Evolutionary conservation across 805 yeast genomes (phyloP).

Genomic region (Zygoascus bituminiphila): DNA sequence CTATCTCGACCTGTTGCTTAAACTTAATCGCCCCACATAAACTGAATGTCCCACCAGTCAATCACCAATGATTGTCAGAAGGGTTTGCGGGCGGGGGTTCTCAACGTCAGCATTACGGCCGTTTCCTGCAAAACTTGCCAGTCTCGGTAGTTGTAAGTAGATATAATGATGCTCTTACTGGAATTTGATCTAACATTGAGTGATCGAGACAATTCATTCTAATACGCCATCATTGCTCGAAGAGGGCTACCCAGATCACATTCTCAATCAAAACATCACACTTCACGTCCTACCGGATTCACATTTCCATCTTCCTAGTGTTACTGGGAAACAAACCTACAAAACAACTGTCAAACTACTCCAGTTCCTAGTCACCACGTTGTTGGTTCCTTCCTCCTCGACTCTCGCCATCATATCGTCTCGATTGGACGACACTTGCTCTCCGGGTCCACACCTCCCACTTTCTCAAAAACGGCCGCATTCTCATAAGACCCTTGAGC

Average conservation of each 20-base stretch:
- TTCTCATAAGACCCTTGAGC: neutral
- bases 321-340: constrained; percentile 24
- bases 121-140: constrained; percentile 1
- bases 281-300: constrained; percentile 26
- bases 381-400: constrained; percentile 25
- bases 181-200: constrained; percentile 1
- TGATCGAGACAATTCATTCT: constrained; percentile 20
- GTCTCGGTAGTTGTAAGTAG: neutral
- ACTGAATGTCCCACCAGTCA: too few species aligned
- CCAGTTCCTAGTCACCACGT: constrained; percentile 22
- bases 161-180: neutral
- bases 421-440: constrained; percentile 7
- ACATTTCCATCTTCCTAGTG: constrained; percentile 20
- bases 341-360: constrained; percentile 21
- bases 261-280: constrained; percentile 23
- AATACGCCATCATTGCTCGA: constrained; percentile 24
- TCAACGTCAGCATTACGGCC: neutral
- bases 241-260: constrained; percentile 18
- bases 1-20: too few species aligned
- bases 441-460: neutral
- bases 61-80: too few species aligned
- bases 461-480: neutral
- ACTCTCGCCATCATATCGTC: constrained; percentile 20
- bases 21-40: too few species aligned
- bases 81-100: too few species aligned